Evolutionary conservation across 2,329 filamentous ascomycete genomes (phyloP), one percentile per base, ranked within the genome.

Genomic region (Colletotrichum tofieldiae): DNA sequence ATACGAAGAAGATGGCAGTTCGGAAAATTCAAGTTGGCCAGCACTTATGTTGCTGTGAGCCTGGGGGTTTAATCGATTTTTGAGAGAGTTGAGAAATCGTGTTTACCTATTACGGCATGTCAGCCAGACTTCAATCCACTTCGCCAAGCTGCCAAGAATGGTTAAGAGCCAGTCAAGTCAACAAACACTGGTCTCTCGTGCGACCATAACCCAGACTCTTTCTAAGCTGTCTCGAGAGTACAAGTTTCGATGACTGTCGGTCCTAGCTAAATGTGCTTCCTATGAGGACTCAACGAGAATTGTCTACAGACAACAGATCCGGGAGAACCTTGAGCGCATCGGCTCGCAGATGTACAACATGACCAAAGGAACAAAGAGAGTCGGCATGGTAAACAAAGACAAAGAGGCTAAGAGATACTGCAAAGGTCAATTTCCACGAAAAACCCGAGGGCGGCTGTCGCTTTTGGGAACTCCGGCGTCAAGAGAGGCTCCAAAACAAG

Each of bases 121-220:
- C 29, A 20, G 32, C 3, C 26, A 26, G 16, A 1, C 18, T n/a
- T 2, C 39, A 26, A 5, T 35, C 56, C 16, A 49, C 29, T 49
- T 23, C 12, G 43, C 43, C 43, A 61, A 49, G 58, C 58, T 35
- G 58, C 58, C 58, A 61, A 61, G 58, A 18, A n/a, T 35, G 14
- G 2, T 16, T 18, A 7, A n/a, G 32, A 55, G 52, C 52, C 52
- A 20, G 52, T n/a, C 2, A 11, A 37, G 20, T n/a, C 20, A 18
- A n/a, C 9, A 18, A 29, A 51, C 12, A 51, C 23, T 18, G 7
- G 47, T 51, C 23, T 26, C 2, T 16, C 20, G 16, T 9, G 6
- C 4, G 8, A 2, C 20, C 52, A 32, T 1, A 39, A 37, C 20
- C 9, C 52, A 39, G 32, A 1, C 32, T 39, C 52, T 7, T 20